phyloP scores from a whole-genome alignment of 2,329 filamentous ascomycete species.

The Talaromyces sp. region DNA sequence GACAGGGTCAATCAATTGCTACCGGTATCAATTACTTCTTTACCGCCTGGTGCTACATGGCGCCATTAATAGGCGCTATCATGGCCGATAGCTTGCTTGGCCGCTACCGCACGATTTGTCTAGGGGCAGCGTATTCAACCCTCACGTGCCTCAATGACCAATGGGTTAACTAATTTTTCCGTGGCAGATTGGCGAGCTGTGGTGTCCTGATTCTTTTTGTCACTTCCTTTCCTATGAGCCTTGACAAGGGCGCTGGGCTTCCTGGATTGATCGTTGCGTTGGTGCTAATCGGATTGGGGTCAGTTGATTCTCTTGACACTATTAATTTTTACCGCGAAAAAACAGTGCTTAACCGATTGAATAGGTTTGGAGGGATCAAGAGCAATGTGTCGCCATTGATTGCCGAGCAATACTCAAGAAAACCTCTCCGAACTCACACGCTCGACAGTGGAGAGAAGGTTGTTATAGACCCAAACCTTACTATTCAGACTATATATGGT shows the following conservation, averaged over 20 bases:
- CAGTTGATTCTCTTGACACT: neutral
- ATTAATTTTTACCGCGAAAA: neutral
- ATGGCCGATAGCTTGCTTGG: neutral
- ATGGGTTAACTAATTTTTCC: neutral
- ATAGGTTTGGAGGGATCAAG: slow-evolving; percentile 42
- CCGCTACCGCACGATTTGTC: neutral
- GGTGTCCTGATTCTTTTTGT: neutral
- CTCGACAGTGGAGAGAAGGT: slow-evolving; percentile 58
- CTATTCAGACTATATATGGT: slow-evolving; percentile 64
- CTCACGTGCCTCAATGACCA: neutral
- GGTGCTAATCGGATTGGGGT: neutral
- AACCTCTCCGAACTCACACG: slow-evolving; percentile 51
- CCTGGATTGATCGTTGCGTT: neutral
- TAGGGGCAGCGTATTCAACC: neutral
- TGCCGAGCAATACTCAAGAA: slow-evolving; percentile 62
- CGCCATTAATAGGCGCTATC: neutral
- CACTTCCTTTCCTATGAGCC: neutral
- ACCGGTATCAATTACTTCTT: neutral
- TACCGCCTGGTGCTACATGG: neutral
- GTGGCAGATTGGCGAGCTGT: neutral
- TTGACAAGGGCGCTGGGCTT: neutral
- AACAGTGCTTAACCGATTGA: neutral
- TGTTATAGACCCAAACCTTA: slow-evolving; percentile 64
- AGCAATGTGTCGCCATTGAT: slow-evolving; percentile 68
- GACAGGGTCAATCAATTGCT: neutral